phyloP scores from a whole-genome alignment of 495 filamentous ascomycete species.

The Aspergillus sclerotioniger region DNA sequence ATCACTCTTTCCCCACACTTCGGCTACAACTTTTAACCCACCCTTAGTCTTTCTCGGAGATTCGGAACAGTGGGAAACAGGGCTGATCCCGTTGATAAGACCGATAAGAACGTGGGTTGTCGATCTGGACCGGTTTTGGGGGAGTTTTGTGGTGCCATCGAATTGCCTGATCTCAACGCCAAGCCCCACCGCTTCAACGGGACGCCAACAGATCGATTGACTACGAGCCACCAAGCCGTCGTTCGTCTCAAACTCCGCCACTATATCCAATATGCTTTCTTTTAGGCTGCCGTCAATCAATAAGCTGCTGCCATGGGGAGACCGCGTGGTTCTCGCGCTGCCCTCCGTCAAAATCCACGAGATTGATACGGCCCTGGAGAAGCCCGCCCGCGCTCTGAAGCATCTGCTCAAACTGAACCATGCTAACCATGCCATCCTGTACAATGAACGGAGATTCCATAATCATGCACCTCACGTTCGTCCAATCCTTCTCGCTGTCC shows the following conservation, averaged over 20 bases:
- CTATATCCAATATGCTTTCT: slow-evolving; percentile 28
- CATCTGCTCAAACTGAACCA: slow-evolving; percentile 90
- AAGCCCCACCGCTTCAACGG: slow-evolving; percentile 1
- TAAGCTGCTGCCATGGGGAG: slow-evolving; percentile 19
- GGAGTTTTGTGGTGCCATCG: not conserved
- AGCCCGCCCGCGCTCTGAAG: slow-evolving; percentile 77
- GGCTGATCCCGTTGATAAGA: too few relatives aligned
- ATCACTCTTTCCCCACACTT: not conserved
- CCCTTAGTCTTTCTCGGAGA: too few relatives aligned
- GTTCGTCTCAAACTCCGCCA: not conserved
- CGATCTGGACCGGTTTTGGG: too few relatives aligned
- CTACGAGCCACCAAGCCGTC: not conserved
- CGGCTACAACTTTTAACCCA: too few relatives aligned
- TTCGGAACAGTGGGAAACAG: too few relatives aligned
- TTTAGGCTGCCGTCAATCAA: slow-evolving; percentile 27
- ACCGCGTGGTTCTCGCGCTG: slow-evolving; percentile 55
- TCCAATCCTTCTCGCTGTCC: not conserved
- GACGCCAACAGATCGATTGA: not conserved
- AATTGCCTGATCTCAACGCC: slow-evolving; percentile 7
- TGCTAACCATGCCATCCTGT: slow-evolving; percentile 81
- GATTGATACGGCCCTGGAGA: slow-evolving; percentile 75
- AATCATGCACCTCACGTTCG: slow-evolving; percentile 82
- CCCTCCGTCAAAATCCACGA: slow-evolving; percentile 69
- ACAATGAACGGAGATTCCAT: slow-evolving; percentile 72
- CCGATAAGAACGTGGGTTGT: too few relatives aligned